These are phyloP conservation scores for Diospyros lotus DNA, from an alignment of 148 eudicot species.

Conservation along the genomic window DNA sequence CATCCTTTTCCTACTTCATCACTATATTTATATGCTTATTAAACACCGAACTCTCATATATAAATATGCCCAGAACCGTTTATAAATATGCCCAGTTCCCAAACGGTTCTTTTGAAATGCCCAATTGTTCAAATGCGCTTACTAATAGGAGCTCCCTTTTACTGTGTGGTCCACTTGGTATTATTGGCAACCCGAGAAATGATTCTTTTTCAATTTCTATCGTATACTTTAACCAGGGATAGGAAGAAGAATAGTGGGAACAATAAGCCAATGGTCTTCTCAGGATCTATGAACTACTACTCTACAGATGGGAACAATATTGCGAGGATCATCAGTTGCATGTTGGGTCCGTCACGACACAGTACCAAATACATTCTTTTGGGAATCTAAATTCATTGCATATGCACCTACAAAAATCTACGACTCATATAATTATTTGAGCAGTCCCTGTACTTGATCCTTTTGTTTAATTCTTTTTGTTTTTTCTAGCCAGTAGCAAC, in stretches of 20 bases:
- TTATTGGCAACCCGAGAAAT: background rate
- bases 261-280: background rate
- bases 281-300: background rate
- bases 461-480: too few species aligned
- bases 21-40: too few species aligned
- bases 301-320: too few species aligned
- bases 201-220: background rate
- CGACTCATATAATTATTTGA: background rate
- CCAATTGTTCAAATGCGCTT: background rate
- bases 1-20: too few species aligned
- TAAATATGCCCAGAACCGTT: too few species aligned
- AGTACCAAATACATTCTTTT: background rate
- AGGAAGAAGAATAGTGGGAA: background rate
- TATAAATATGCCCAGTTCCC: background rate
- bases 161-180: background rate
- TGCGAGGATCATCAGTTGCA: too few species aligned
- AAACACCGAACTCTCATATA: too few species aligned
- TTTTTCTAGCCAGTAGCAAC: too few species aligned
- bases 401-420: too few species aligned
- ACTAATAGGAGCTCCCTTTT: background rate
- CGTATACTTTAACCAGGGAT: background rate
- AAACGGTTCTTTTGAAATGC: background rate
- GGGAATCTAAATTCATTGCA: background rate
- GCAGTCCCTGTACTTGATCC: background rate
- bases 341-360: conserved; percentile 12